A percentile compares a stretch with the other conserved stretches of the same genome.
Conservation (phyloP, 106 monocot genomes). For the Dactylorhiza incarnata region DNA sequence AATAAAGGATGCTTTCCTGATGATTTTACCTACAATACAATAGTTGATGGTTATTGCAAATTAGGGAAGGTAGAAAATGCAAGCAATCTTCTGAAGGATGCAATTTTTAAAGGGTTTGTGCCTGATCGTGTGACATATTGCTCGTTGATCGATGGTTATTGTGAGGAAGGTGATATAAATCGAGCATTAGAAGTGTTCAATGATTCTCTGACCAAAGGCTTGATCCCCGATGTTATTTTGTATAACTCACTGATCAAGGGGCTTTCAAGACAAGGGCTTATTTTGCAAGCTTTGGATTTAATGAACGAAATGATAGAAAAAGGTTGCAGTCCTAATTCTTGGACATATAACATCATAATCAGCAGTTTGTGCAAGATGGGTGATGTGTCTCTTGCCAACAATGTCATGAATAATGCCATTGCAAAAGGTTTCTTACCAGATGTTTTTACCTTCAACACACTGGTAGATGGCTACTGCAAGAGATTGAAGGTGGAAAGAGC, state of each 20-base stretch:
- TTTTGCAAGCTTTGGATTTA: constrained; percentile 76
- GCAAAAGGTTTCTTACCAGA: constrained; percentile 67
- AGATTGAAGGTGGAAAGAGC: constrained; percentile 56
- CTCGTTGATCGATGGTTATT: constrained; percentile 78
- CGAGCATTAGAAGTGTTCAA: constrained; percentile 61
- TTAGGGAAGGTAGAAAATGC: constrained; percentile 42
- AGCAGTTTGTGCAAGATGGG: constrained; percentile 88
- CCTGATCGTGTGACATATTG: constrained; percentile 78
- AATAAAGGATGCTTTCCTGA: constrained; percentile 66
- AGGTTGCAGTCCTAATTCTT: constrained; percentile 60
- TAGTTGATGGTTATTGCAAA: constrained; percentile 90
- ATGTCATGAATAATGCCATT: constrained; percentile 66
- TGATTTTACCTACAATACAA: constrained; percentile 87
- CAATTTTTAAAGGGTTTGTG: constrained; percentile 74
- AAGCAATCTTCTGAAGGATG: constrained; percentile 56
- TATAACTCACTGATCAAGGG: constrained; percentile 87
- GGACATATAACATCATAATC: constrained; percentile 83
- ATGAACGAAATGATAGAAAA: constrained; percentile 58
- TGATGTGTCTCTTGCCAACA: constrained; percentile 52
- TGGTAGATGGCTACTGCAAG: constrained; percentile 87
- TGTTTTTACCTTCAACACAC: constrained; percentile 76
- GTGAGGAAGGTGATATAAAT: constrained; percentile 68
- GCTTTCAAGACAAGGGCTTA: constrained; percentile 47
- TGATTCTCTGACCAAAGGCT: constrained; percentile 44
- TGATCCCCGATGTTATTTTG: constrained; percentile 41